A percentile compares a stretch with the other conserved stretches of the same genome.
These are phyloP conservation scores for Stygiomarasmius scandens DNA, from an alignment of 1,284 basidiomycete species.

Conservation along the genomic window DNA sequence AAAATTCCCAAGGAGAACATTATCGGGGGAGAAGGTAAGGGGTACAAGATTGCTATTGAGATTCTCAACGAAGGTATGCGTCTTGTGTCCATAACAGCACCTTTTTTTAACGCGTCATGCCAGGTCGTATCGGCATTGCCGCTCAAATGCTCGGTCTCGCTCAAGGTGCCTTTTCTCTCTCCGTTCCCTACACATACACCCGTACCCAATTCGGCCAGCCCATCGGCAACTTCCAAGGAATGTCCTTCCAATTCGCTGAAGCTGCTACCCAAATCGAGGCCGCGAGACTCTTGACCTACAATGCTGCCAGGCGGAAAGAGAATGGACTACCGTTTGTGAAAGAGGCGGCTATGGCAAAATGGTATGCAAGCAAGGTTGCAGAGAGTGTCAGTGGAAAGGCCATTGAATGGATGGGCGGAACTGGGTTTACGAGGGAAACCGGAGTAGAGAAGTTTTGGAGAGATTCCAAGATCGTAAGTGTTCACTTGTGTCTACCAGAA, in stretches of 20 bases:
- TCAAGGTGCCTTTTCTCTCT: constrained; percentile 94
- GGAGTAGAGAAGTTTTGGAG: constrained; percentile 85
- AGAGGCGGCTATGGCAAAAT: constrained; percentile 97
- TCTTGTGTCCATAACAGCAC: no score
- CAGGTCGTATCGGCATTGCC: constrained; percentile 88
- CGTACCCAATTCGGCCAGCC: constrained; percentile 94
- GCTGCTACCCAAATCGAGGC: constrained; percentile 90
- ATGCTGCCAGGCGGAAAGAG: constrained; percentile 93
- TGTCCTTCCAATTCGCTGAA: constrained; percentile 94
- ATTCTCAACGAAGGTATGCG: constrained; percentile 87
- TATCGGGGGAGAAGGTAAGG: constrained; percentile 91
- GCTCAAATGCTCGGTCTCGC: constrained; percentile 97
- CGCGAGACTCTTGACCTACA: constrained; percentile 94
- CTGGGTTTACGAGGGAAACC: constrained; percentile 83
- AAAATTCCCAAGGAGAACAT: constrained; percentile 91
- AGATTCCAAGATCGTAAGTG: constrained; percentile 86
- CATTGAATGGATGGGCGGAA: constrained; percentile 93
- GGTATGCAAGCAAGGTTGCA: constrained; percentile 87
- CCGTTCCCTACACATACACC: constrained; percentile 92
- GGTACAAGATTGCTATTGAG: constrained; percentile 99
- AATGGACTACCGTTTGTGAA: constrained; percentile 87
- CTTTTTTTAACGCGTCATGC: no score
- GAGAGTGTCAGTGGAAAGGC: constrained; percentile 87
- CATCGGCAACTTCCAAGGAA: constrained; percentile 92
- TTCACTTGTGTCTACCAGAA: constrained; percentile 24